phyloP scores from a whole-genome alignment of 2,329 filamentous ascomycete genomes.

The Penicillium sp. region DNA sequence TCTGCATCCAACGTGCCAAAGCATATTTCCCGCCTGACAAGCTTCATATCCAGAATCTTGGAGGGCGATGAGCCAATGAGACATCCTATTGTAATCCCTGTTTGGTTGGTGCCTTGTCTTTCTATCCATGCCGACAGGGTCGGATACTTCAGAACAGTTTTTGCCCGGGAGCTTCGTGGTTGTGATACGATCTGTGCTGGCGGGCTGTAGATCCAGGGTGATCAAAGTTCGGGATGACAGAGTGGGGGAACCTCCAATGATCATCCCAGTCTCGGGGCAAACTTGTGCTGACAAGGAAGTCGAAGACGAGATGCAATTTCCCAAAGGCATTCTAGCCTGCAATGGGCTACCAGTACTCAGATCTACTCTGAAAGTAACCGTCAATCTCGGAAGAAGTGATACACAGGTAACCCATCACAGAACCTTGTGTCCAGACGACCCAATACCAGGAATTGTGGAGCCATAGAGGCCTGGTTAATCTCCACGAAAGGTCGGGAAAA shows the following conservation, averaged over 20 bases:
- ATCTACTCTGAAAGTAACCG: slow-evolving; percentile 14
- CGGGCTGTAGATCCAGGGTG: slow-evolving; percentile 11
- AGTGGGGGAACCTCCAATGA: slow-evolving; percentile 9
- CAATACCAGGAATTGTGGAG: slow-evolving; percentile 3
- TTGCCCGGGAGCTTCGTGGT: slow-evolving; percentile 6
- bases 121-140: slow-evolving; percentile 7
- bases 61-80: slow-evolving; percentile 6
- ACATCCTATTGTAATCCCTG: slow-evolving; percentile 2
- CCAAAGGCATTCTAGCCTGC: slow-evolving; percentile 1
- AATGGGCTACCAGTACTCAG: slow-evolving; percentile 9
- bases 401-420: slow-evolving; percentile 16
- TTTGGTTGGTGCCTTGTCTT: neutral
- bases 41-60: neutral
- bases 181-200: slow-evolving; percentile 11
- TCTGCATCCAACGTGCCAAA: slow-evolving; percentile 13
- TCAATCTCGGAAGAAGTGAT: slow-evolving; percentile 21
- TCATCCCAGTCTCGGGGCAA: neutral
- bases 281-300: neutral
- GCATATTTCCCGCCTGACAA: slow-evolving; percentile 11
- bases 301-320: neutral
- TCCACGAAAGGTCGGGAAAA: neutral
- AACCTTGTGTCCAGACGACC: slow-evolving; percentile 18
- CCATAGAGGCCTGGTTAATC: neutral
- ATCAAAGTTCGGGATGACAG: slow-evolving; percentile 14
- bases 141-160: slow-evolving; percentile 1